Conservation (phyloP, 2,329 filamentous ascomycete species). For the Colletotrichum lupini region DNA sequence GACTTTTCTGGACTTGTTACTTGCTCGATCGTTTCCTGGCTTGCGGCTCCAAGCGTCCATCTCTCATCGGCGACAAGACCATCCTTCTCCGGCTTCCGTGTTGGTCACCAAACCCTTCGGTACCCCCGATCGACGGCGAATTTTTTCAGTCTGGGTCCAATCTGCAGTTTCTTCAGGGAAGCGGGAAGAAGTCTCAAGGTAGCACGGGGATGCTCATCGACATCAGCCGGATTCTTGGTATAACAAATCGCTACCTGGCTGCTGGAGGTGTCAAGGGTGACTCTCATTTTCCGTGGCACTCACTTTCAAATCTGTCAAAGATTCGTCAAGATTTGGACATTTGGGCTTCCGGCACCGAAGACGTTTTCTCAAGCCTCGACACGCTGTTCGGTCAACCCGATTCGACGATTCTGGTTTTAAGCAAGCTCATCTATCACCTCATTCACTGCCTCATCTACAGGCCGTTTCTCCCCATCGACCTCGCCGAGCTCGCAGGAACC, state of each 20-base stretch:
- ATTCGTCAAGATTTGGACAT: conserved; percentile 87
- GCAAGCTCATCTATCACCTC: conserved; percentile 88
- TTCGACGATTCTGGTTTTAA: conserved; percentile 81
- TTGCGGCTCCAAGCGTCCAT: conserved; percentile 84
- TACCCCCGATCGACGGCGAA: conserved; percentile 77
- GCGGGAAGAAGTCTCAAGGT: conserved; percentile 77
- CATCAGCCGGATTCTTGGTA: conserved; percentile 83
- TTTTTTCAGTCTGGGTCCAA: conserved; percentile 86
- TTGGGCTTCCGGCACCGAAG: conserved; percentile 85
- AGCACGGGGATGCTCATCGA: conserved; percentile 86
- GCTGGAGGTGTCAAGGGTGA: conserved; percentile 89
- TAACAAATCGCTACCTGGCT: conserved; percentile 85
- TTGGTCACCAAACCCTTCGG: conserved; percentile 72
- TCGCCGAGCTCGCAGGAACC: conserved; percentile 81
- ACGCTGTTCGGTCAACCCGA: conserved; percentile 81
- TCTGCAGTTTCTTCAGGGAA: conserved; percentile 76
- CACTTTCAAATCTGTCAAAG: conserved; percentile 85
- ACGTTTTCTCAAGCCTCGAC: conserved; percentile 81
- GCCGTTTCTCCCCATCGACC: conserved; percentile 86
- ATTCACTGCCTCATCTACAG: conserved; percentile 89
- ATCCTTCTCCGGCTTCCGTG: conserved; percentile 81
- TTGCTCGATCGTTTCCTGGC: conserved; percentile 86
- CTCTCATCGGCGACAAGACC: conserved; percentile 81
- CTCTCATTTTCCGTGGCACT: conserved; percentile 92
- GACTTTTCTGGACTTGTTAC: conserved; percentile 92